Evolutionary conservation across 108 stramenopile genomes (phyloP).

Genomic region (Skeletonema grethae): DNA sequence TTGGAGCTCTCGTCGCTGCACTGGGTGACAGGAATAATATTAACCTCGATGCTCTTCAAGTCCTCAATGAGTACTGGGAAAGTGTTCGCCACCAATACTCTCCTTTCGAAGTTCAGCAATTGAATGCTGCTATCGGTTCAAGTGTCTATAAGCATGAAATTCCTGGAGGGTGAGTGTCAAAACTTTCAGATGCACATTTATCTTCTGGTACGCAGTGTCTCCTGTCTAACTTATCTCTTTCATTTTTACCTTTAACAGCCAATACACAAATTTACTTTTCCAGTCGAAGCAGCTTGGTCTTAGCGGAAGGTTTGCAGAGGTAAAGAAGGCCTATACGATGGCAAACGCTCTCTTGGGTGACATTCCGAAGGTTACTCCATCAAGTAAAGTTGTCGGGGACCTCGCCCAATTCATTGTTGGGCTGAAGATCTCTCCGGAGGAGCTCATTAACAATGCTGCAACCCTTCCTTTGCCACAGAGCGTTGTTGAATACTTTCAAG

Average conservation of each 20-base stretch:
- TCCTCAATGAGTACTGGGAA: constrained; percentile 80
- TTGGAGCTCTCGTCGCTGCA: constrained; percentile 75
- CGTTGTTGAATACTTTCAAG: constrained; percentile 89
- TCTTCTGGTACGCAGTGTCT: background rate
- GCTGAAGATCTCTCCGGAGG: constrained; percentile 61
- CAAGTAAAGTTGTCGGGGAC: constrained; percentile 89
- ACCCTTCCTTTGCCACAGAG: constrained; percentile 70
- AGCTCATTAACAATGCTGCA: constrained; percentile 58
- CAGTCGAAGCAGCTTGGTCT: constrained; percentile 81
- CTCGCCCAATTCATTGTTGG: constrained; percentile 86
- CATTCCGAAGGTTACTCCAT: constrained; percentile 90
- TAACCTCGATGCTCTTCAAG: constrained; percentile 49
- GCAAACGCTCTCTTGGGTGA: constrained; percentile 87
- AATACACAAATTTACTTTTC: constrained; percentile 91
- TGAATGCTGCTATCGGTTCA: constrained; percentile 59
- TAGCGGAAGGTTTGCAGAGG: constrained; percentile 63
- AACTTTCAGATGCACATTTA: background rate
- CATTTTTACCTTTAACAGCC: constrained; percentile 21
- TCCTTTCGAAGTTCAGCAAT: constrained; percentile 80
- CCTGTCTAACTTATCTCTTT: background rate
- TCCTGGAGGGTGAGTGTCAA: constrained; percentile 34
- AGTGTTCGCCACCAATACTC: constrained; percentile 64
- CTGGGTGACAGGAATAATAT: constrained; percentile 65
- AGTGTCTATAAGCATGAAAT: constrained; percentile 56
- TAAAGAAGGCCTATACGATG: constrained; percentile 76